Evolutionary conservation across 192 early-diverging fungal species (phyloP).

Genomic region (Coemansia sp.): DNA sequence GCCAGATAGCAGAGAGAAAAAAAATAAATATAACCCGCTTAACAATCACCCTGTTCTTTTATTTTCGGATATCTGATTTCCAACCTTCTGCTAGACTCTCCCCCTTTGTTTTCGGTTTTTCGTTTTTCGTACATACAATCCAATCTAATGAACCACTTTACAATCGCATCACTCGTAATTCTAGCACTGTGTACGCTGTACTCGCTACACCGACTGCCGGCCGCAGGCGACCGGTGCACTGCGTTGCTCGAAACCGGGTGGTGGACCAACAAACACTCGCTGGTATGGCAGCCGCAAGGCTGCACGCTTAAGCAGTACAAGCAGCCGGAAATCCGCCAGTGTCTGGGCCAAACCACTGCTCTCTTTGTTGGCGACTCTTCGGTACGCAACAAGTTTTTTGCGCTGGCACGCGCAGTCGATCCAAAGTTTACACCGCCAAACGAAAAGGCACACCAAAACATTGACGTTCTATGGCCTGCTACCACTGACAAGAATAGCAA

Average conservation of each 20-base stretch:
- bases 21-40: too few species aligned
- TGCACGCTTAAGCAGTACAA: constrained; percentile 64
- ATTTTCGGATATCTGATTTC: too few species aligned
- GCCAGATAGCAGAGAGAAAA: too few species aligned
- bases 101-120: neutral
- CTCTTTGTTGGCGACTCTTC: constrained; percentile 73
- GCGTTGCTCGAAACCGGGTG: constrained; percentile 47
- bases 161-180: neutral
- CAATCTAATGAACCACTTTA: neutral
- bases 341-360: constrained; percentile 49
- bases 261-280: constrained; percentile 51
- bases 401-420: constrained; percentile 54
- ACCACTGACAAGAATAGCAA: neutral
- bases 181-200: neutral
- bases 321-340: constrained; percentile 36
- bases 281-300: constrained; percentile 60
- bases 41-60: too few species aligned
- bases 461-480: constrained; percentile 37
- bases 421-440: constrained; percentile 20
- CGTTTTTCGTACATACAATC: neutral
- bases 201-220: neutral
- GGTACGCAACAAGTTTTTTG: constrained; percentile 61
- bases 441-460: constrained; percentile 37
- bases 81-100: neutral
- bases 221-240: constrained; percentile 28